Evolutionary conservation across 1,284 basidiomycete genomes (phyloP).

Genomic region (Papiliotrema laurentii): DNA sequence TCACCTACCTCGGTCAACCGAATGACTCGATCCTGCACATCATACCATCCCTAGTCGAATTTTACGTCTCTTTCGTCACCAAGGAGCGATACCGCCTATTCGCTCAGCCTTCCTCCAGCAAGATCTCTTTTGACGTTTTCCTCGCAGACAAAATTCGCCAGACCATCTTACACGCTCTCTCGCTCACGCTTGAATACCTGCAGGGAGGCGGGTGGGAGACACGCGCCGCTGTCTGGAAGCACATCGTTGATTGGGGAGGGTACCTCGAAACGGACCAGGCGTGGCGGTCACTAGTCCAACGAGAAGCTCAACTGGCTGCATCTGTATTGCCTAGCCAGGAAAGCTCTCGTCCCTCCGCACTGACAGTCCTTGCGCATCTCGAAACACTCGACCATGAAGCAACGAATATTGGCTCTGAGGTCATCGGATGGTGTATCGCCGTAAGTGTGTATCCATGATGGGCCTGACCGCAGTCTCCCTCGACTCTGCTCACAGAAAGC

Average conservation of each 20-base stretch:
- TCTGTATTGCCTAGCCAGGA: background rate
- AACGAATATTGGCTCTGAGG: conserved; percentile 17
- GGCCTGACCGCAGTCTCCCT: conserved; percentile 4
- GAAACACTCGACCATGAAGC: conserved; percentile 32
- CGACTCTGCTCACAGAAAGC: conserved; percentile 5
- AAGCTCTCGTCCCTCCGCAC: background rate
- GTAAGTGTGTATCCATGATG: conserved; percentile 18
- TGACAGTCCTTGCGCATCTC: conserved; percentile 8
- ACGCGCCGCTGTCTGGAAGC: conserved; percentile 23
- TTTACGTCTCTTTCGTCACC: too few species aligned
- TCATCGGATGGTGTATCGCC: conserved; percentile 34
- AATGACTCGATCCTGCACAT: too few species aligned
- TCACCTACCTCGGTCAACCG: too few species aligned
- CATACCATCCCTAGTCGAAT: too few species aligned
- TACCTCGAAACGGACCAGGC: conserved; percentile 37
- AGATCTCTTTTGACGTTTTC: conserved; percentile 30
- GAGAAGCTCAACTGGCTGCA: conserved; percentile 1
- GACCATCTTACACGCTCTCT: conserved; percentile 22
- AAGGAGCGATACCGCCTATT: conserved; percentile 14
- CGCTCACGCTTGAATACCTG: conserved; percentile 9
- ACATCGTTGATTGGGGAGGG: conserved; percentile 36
- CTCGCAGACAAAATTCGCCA: conserved; percentile 31
- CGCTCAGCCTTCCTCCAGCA: conserved; percentile 24
- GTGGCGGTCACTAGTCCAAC: conserved; percentile 21
- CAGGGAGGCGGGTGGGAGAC: conserved; percentile 9